A percentile compares a stretch with the other conserved stretches of the same genome.
Evolutionary conservation across 768 basidiomycete species (phyloP).

Genomic region (Dioszegia hungarica): DNA sequence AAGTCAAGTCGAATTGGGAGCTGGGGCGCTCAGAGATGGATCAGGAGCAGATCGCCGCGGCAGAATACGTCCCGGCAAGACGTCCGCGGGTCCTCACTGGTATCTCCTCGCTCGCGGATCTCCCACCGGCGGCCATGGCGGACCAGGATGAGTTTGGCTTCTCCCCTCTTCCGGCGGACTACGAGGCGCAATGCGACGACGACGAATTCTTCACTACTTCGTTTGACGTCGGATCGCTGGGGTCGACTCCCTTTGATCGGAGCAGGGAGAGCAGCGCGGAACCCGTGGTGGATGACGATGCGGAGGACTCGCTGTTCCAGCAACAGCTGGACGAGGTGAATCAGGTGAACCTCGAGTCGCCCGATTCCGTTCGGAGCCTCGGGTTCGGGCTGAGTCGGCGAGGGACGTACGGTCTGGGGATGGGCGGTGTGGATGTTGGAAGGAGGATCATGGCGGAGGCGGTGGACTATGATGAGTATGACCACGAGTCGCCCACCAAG

Average conservation of each 20-base stretch:
- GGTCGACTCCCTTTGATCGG: background rate
- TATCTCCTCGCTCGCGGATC: background rate
- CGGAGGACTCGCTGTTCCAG: background rate
- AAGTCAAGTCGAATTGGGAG: constrained; percentile 30
- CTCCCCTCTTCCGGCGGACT: constrained; percentile 35
- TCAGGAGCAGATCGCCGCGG: constrained; percentile 28
- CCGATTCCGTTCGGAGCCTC: background rate
- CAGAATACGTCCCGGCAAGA: background rate
- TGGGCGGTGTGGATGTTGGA: background rate
- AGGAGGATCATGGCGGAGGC: constrained; percentile 14
- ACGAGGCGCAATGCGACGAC: constrained; percentile 35
- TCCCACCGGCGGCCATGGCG: constrained; percentile 8
- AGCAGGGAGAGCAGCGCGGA: constrained; percentile 1
- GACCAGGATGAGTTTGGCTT: constrained; percentile 36
- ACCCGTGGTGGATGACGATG: background rate
- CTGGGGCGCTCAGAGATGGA: constrained; percentile 17
- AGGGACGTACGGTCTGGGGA: no score
- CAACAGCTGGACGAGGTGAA: constrained; percentile 1
- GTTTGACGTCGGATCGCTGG: constrained; percentile 20
- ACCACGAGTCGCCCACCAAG: constrained; percentile 28
- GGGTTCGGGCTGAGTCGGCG: background rate
- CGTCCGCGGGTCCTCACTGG: background rate
- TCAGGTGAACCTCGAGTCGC: background rate
- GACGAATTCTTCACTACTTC: constrained; percentile 24
- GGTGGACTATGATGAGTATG: constrained; percentile 19